These are phyloP conservation scores for Talaromyces pinophilus DNA, from an alignment of 2,329 filamentous ascomycete genomes.

Conservation along the genomic window DNA sequence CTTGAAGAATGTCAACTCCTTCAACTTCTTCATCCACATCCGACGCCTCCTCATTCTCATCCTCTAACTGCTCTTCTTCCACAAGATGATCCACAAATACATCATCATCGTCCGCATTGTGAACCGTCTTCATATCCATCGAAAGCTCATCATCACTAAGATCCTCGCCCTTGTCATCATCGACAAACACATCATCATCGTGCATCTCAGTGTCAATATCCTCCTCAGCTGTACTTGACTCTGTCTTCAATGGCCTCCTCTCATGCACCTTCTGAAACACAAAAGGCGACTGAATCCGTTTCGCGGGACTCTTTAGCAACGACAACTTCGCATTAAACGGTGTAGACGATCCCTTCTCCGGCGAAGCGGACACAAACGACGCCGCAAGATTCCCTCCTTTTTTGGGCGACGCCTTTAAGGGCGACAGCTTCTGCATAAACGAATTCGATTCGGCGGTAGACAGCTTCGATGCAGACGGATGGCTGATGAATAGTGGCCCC, in stretches of 20 bases:
- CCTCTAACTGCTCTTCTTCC: not conserved
- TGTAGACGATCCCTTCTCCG: slow-evolving; percentile 35
- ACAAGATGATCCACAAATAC: slow-evolving; percentile 19
- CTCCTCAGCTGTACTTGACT: slow-evolving; percentile 13
- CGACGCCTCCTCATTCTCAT: not conserved
- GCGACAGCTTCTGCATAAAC: slow-evolving; percentile 36
- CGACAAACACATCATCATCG: slow-evolving; percentile 19
- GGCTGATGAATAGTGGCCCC: slow-evolving; percentile 31
- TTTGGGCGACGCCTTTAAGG: slow-evolving; percentile 48
- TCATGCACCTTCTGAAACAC: slow-evolving; percentile 32
- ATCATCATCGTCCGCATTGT: slow-evolving; percentile 18
- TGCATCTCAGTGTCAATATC: slow-evolving; percentile 17
- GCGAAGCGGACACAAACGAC: slow-evolving; percentile 37
- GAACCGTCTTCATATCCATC: not conserved
- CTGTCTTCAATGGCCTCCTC: not conserved
- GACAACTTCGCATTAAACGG: slow-evolving; percentile 40
- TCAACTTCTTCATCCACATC: not conserved
- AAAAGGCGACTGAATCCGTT: slow-evolving; percentile 42
- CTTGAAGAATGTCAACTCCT: not conserved
- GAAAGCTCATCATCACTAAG: slow-evolving; percentile 19
- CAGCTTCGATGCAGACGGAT: slow-evolving; percentile 26
- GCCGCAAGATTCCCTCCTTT: slow-evolving; percentile 41
- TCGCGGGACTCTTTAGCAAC: slow-evolving; percentile 48
- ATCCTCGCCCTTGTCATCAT: slow-evolving; percentile 23
- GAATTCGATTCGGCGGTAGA: slow-evolving; percentile 28